phyloP scores from a whole-genome alignment of 305 asterid species.

The Fraxinus platypoda region DNA sequence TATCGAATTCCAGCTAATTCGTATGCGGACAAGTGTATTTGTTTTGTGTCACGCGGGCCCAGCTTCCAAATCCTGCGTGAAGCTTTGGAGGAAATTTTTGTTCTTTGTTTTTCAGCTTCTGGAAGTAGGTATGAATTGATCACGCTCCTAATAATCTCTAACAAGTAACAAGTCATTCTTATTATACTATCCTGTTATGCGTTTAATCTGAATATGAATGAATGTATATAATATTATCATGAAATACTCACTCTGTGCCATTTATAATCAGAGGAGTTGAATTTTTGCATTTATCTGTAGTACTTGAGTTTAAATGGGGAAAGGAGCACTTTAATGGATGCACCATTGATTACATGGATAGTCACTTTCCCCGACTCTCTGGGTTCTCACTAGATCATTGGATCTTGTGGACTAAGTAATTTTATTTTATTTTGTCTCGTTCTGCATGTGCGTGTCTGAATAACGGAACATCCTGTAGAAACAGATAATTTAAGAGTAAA shows the following conservation, averaged over 20 bases:
- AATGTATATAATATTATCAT: neutral
- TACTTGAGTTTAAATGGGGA: neutral
- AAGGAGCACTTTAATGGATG: neutral
- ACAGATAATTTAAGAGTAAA: neutral
- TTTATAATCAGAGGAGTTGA: neutral
- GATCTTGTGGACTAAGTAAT: neutral
- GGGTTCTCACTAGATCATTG: neutral
- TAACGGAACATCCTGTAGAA: neutral
- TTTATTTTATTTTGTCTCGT: neutral
- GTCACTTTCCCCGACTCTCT: neutral
- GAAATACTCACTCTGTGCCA: neutral
- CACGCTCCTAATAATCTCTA: neutral
- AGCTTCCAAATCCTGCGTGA: conserved; percentile 73
- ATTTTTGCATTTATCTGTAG: neutral
- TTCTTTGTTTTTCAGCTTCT: conserved; percentile 73
- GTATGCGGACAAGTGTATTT: conserved; percentile 90
- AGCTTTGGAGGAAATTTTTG: conserved; percentile 76
- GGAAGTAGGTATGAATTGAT: conserved; percentile 73
- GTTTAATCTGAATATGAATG: neutral
- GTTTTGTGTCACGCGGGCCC: conserved; percentile 85
- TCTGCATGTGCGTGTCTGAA: neutral
- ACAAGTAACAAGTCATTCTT: neutral
- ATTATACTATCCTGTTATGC: neutral
- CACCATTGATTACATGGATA: neutral
- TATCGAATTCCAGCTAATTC: conserved; percentile 60